Evolutionary conservation across 2,329 filamentous ascomycete species (phyloP), one percentile per base, ranked within the genome.

Genomic region (Phyllachora maydis): DNA sequence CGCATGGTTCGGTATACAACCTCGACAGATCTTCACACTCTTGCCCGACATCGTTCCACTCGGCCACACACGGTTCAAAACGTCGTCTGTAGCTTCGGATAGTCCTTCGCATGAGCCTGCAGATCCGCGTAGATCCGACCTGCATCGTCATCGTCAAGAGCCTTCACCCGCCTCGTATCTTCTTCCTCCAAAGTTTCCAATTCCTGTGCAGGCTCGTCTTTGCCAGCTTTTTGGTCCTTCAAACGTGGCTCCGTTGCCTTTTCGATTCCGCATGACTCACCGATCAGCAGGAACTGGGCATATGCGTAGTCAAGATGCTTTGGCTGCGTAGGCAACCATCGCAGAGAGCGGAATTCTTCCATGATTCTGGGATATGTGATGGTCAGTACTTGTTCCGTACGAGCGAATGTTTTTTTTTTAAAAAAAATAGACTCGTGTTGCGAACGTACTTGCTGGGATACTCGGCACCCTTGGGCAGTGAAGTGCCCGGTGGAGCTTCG

Each of bases 281-380:
- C 81, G 21, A 92, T 71, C 27, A 92, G 56, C 7, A 92, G 49
- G 25, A 91, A 59, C 39, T 91, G 78, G 0, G 74, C 64, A 32
- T 78, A 75, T 16, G 58, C 58, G 38, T 77, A 79, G 35, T 85
- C 61, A 3, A 91, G 54, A 34, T 82, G 68, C 28, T 74, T 65
- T 0, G 81, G 76, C 32, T 71, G 56, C 1, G 77, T 56, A 1
- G 77, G 67, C 26, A 68, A 57, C 82, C 82, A 92, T 21, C 76
- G 67, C 3, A 75, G 55, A 5, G 63, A 58, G 10, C 59, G 52
- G 37, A 92, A 91, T 30, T 33, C 34, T 15, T 36, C 26, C 5
- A 27, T 23, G 12, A 36, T 12, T 18, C 32, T 35, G 23, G 13
- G 8, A 6, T 6, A 6, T 5, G 11, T n/a, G n/a, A n/a, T n/a